Percentiles rank a stretch among this genome's conserved stretches.
These are phyloP conservation scores for Pichia sp. DNA, from an alignment of 1,139 yeast species.

Conservation along the genomic window DNA sequence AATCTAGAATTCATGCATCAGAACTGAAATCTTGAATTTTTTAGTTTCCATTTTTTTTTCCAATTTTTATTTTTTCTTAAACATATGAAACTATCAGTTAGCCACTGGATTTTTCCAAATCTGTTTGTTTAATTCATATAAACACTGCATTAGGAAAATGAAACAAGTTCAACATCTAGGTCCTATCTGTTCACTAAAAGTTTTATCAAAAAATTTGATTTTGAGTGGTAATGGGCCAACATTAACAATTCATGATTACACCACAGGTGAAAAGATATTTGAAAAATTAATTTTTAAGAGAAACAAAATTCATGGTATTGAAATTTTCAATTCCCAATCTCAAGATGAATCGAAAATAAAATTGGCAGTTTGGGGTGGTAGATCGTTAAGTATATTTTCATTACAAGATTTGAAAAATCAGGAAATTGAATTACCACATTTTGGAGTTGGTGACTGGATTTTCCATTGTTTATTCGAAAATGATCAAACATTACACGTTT, in stretches of 20 bases:
- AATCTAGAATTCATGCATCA: neutral
- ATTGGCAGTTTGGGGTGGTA: conserved; percentile 62
- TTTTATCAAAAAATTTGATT: conserved; percentile 29
- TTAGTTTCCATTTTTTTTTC: neutral
- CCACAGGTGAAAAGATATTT: conserved; percentile 34
- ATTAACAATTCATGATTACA: conserved; percentile 48
- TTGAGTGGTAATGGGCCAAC: conserved; percentile 74
- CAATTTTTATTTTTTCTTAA: neutral
- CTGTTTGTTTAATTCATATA: too few species aligned
- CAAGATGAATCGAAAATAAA: conserved; percentile 12
- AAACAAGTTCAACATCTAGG: conserved; percentile 46
- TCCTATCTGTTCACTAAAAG: conserved; percentile 62
- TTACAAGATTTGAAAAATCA: conserved; percentile 26
- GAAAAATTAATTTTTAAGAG: conserved; percentile 48
- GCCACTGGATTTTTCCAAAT: too few species aligned
- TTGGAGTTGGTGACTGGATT: conserved; percentile 71
- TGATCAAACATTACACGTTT: conserved; percentile 38
- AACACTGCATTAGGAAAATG: conserved; percentile 3
- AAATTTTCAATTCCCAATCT: conserved; percentile 30
- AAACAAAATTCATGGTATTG: conserved; percentile 76
- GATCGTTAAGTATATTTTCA: conserved; percentile 50
- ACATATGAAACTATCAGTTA: neutral
- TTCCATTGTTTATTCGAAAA: conserved; percentile 47
- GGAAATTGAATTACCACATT: conserved; percentile 33
- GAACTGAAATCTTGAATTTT: neutral